These are phyloP conservation scores for Tetracentron sinense DNA, from an alignment of 164 flowering plant genomes.

Conservation along the genomic window DNA sequence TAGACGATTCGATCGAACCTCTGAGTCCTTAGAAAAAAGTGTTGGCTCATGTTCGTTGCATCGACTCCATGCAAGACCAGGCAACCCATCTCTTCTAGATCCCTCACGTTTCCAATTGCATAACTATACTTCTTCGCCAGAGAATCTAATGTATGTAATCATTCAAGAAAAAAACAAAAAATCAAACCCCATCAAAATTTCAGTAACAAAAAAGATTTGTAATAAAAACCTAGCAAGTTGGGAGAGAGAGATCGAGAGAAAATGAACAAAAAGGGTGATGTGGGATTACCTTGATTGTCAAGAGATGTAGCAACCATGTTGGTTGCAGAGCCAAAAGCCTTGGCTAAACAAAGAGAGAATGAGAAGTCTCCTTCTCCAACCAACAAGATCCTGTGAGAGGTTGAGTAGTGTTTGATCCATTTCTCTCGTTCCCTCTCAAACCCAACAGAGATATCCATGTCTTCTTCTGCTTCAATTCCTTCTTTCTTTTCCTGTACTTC, in stretches of 20 bases:
- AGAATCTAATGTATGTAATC: conserved; percentile 16
- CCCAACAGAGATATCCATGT: not conserved
- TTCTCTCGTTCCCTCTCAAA: conserved; percentile 22
- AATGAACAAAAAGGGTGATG: not conserved
- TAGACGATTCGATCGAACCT: conserved; percentile 46
- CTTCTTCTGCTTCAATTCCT: not conserved
- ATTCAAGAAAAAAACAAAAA: not conserved
- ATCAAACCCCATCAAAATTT: not conserved
- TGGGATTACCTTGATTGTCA: conserved; percentile 30
- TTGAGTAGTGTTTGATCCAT: conserved; percentile 36
- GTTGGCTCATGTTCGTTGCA: conserved; percentile 43
- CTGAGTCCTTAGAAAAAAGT: conserved; percentile 36
- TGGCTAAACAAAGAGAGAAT: conserved; percentile 44
- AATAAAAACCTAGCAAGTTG: not conserved
- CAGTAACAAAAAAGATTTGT: not conserved
- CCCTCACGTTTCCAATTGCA: conserved; percentile 38
- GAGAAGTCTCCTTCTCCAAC: conserved; percentile 68
- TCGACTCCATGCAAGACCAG: conserved; percentile 46
- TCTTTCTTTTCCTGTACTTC: too few relatives aligned
- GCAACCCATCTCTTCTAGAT: conserved; percentile 40
- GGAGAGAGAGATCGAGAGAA: not conserved
- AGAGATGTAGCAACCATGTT: conserved; percentile 53
- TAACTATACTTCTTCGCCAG: conserved; percentile 32
- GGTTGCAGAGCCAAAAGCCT: conserved; percentile 39
- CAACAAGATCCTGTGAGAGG: conserved; percentile 37